Base-by-base conservation (phyloP, 208 protist species). In the Phytomonas sp. region DNA sequence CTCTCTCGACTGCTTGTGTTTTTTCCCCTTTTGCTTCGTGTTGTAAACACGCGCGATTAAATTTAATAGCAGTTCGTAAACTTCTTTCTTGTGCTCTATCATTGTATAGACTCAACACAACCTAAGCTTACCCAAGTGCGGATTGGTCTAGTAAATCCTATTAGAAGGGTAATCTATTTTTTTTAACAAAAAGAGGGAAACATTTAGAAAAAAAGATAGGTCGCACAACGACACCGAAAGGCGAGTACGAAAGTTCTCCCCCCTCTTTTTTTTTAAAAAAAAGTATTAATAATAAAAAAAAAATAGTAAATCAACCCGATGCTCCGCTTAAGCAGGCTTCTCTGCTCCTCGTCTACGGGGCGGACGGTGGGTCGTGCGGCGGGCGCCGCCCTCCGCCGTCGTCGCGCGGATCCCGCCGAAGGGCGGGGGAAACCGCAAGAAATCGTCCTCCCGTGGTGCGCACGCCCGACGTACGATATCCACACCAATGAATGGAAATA, bases 361-460 rank as follows among this genome's bases (percentile, higher is more conserved):
- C 51, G 20, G 28, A 62, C 65, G 4, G n/a, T 59, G 64, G 64
- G 66, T 51, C 43, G 56, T 0, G 59, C 28, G 30, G 62, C 34
- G 13, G 66, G 75, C 29, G 71, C 73, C 51, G 51, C 30, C 15
- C 53, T 61, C 0, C 20, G 61, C 23, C 60, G 36, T 26, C 62
- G 46, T 59, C 13, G 26, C 28, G 2, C 29, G 60, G n/a, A 26
- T 34, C 5, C 30, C 34, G 56, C 13, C 46, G 9, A 30, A 33
- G 0, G 51, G 4, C 15, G 15, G n/a, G 36, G 36, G 36, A 0
- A 8, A 20, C 66, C 65, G 66, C 59, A 65, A 3, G 66, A 40
- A 32, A 78, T 82, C 8, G 77, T 76, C 32, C 67, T 93, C 15
- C 88, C 88, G 15, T 93, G 88, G 88, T 77, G 79, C 40, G 83